phyloP scores from a whole-genome alignment of 768 basidiomycete species.

The Gyrodon lividus region DNA sequence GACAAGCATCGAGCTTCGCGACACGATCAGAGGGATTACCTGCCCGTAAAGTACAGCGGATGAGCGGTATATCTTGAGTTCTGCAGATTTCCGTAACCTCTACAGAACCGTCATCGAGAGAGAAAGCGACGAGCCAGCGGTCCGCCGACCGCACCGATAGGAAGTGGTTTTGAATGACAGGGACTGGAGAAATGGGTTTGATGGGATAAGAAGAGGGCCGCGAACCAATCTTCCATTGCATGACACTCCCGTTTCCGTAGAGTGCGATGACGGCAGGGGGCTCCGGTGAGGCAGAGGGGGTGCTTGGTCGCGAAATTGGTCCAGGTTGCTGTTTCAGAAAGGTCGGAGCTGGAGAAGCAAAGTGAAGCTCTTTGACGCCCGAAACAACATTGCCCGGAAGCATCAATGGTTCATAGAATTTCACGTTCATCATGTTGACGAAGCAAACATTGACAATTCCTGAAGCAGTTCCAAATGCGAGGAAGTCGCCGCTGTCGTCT shows the following conservation, averaged over 20 bases:
- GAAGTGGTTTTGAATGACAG: slow-evolving; percentile 49
- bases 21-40: slow-evolving; percentile 59
- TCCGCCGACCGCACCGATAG: slow-evolving; percentile 48
- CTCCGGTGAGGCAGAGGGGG: slow-evolving; percentile 9
- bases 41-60: slow-evolving; percentile 52
- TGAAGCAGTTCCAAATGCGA: slow-evolving; percentile 69
- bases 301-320: slow-evolving; percentile 10
- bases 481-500: slow-evolving; percentile 56
- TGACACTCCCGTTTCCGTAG: slow-evolving; percentile 59
- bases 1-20: slow-evolving; percentile 51
- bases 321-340: slow-evolving; percentile 17
- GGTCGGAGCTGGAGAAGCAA: slow-evolving; percentile 25
- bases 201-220: slow-evolving; percentile 29
- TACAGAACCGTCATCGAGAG: slow-evolving; percentile 62
- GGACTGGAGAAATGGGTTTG: slow-evolving; percentile 44
- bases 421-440: slow-evolving; percentile 41
- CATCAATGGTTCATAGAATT: slow-evolving; percentile 40
- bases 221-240: slow-evolving; percentile 46
- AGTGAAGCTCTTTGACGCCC: slow-evolving; percentile 54
- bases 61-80: slow-evolving; percentile 39
- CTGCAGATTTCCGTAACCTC: slow-evolving; percentile 57
- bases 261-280: slow-evolving; percentile 41
- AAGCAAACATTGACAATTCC: slow-evolving; percentile 67
- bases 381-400: slow-evolving; percentile 44
- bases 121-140: slow-evolving; percentile 54